A percentile compares a stretch with the other conserved stretches of the same genome.
Conservation (phyloP, 192 early-diverging fungal genomes). For the Phycomyces blakesleeanus region DNA sequence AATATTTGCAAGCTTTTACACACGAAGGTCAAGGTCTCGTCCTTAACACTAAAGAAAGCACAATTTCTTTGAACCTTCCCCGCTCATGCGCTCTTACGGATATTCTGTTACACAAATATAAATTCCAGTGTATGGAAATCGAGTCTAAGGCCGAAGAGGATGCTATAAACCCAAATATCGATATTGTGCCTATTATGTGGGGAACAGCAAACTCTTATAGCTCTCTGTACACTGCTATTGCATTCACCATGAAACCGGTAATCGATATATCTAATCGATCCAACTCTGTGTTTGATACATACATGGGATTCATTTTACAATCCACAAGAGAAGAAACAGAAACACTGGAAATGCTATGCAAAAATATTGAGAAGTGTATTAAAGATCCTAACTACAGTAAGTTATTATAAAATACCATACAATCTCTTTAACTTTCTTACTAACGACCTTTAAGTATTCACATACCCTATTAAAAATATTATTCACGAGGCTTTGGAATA, state of each 20-base stretch:
- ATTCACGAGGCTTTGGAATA: slow-evolving; percentile 11
- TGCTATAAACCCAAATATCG: background rate
- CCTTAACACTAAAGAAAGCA: background rate
- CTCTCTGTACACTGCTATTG: background rate
- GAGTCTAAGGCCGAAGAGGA: slow-evolving; percentile 11
- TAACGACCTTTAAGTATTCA: background rate
- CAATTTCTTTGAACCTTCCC: background rate
- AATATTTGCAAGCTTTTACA: background rate
- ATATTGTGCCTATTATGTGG: background rate
- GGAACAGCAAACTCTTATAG: background rate
- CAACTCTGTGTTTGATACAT: background rate
- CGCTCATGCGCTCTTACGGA: background rate
- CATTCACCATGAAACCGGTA: slow-evolving; percentile 6
- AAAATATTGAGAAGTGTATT: slow-evolving; percentile 5
- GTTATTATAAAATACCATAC: background rate
- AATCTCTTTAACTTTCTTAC: background rate
- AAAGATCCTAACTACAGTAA: slow-evolving; percentile 9
- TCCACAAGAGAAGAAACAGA: background rate
- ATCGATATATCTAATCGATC: slow-evolving; percentile 6
- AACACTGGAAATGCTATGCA: background rate
- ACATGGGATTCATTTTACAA: background rate
- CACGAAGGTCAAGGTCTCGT: slow-evolving; percentile 9
- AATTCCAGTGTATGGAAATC: slow-evolving; percentile 12
- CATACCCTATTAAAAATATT: slow-evolving; percentile 4
- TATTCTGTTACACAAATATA: slow-evolving; percentile 5